Percentiles rank a stretch among this genome's conserved stretches.
phyloP scores from a whole-genome alignment of 371 early-diverging fungal species.

The Mortierella sp. region DNA sequence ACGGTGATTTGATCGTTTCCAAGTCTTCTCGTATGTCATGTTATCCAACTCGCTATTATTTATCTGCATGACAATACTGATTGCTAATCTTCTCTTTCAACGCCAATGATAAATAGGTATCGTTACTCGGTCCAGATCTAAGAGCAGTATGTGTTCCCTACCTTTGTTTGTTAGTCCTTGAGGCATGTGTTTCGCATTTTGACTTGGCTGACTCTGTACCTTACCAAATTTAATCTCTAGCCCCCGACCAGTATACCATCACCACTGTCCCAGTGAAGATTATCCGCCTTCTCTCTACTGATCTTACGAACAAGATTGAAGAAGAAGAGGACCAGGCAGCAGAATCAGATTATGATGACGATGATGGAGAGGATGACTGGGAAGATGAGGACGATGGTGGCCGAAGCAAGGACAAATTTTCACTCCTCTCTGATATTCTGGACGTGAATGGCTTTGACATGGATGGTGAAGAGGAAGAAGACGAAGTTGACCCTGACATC shows the following conservation, averaged over 20 bases:
- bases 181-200: conserved; percentile 33
- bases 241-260: conserved; percentile 82
- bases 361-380: conserved; percentile 39
- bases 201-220: conserved; percentile 1
- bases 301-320: conserved; percentile 72
- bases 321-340: conserved; percentile 52
- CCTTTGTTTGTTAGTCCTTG: neutral
- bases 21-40: conserved; percentile 68
- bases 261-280: conserved; percentile 87
- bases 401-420: conserved; percentile 32
- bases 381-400: conserved; percentile 31
- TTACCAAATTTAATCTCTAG: conserved; percentile 54
- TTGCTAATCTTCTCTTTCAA: conserved; percentile 2
- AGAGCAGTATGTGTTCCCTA: neutral
- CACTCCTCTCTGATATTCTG: conserved; percentile 45
- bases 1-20: conserved; percentile 83
- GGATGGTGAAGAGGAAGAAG: conserved; percentile 72
- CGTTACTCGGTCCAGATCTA: neutral
- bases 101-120: neutral
- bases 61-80: neutral
- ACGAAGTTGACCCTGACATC: conserved; percentile 80
- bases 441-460: conserved; percentile 57
- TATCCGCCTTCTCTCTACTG: conserved; percentile 82
- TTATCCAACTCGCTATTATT: neutral
- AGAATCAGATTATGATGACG: conserved; percentile 51